Evolutionary conservation across 257 asterid genomes (phyloP), one percentile per base, ranked within the genome.

Genomic region (Thymus quinquecostatus): DNA sequence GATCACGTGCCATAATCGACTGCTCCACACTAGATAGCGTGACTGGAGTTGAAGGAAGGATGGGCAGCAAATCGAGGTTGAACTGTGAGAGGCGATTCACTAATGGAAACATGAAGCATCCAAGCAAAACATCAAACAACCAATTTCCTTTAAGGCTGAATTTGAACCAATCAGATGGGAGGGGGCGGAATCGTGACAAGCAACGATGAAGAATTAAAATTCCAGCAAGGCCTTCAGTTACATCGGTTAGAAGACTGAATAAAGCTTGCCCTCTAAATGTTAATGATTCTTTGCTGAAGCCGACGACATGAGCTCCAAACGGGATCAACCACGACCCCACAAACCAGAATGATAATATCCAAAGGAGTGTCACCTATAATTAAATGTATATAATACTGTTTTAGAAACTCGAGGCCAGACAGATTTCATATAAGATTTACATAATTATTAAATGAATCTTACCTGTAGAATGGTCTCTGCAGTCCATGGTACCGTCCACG

Each of bases 281-380:
- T 12, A 92, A 79, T 10, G 98, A 86, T 60, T 88, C 95, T 62
- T 87, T 92, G 79, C 84, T 95, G 83, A 92, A 86, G 64, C 99
- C 99, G 4, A 85, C 79, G 47, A 95, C 44, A 74, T 92, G 91
- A 3, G 98, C 99, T 67, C 91, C 96, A 70, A 95, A 88, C 0
- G 99, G 99, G 63, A 95, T 88, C 96, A 95, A 82, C 99, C 98
- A 95, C 8, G 96, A 89, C 38, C 99, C 99, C 40, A 95, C 93
- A 12, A 92, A 95, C 99, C 98, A 95, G 88, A 92, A 95, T n/a
- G 98, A 86, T 43, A 88, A 63, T 13, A 88, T 81, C 99, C 99
- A 92, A 44, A 95, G 95, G 67, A 95, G 96, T 21, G 91, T 88
- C 66, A 95, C 99, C 99, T 92, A 79, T 75, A 61, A 66, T 62